Evolutionary conservation across 2,329 filamentous ascomycete genomes (phyloP).

Genomic region (Penicillium italicum): DNA sequence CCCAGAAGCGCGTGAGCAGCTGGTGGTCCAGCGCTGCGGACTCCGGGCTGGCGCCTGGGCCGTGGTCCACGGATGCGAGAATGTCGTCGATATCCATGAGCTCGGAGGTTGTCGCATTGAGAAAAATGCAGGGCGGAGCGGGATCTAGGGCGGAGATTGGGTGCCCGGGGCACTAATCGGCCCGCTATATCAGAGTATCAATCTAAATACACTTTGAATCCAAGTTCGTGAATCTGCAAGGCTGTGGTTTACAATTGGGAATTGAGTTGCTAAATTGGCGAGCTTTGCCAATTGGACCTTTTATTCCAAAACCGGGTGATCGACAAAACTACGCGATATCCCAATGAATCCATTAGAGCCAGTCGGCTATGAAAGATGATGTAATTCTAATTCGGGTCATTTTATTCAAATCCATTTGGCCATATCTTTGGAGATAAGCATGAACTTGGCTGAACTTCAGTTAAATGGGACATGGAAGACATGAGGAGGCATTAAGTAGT

Average conservation of each 20-base stretch:
- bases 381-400: background rate
- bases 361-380: background rate
- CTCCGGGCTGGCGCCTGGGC: constrained; percentile 42
- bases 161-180: constrained; percentile 25
- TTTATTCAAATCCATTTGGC: background rate
- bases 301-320: background rate
- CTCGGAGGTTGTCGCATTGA: constrained; percentile 22
- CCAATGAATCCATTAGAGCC: background rate
- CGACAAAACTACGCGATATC: background rate
- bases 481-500: background rate
- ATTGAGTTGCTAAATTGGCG: background rate
- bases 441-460: background rate
- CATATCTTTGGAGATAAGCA: too few relatives aligned
- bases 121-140: constrained; percentile 14
- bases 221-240: background rate
- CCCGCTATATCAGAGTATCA: background rate
- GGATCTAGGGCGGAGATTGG: constrained; percentile 37
- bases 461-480: background rate
- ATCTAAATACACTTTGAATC: background rate
- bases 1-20: constrained; percentile 84
- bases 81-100: constrained; percentile 78
- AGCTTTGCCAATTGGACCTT: background rate
- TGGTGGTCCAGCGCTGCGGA: constrained; percentile 66
- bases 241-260: background rate
- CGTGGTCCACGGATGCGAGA: constrained; percentile 66